Conservation (phyloP, 2,329 filamentous ascomycete species). For the Ceratocystis ficicola region DNA sequence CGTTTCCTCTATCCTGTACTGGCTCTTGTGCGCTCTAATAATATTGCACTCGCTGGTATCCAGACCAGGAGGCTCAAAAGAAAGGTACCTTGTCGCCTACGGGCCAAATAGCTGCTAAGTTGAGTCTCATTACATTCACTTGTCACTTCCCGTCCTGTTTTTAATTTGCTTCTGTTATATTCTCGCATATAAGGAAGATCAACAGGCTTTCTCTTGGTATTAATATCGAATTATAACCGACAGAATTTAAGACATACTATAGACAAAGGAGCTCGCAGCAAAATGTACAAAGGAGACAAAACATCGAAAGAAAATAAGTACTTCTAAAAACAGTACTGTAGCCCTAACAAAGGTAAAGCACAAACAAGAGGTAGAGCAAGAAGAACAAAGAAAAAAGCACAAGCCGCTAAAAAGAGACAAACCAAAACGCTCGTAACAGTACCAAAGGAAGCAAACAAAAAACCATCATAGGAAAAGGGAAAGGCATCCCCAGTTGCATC, state of each 20-base stretch:
- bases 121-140: neutral
- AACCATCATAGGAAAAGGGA: neutral
- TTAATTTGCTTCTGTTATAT: neutral
- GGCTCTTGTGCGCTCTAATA: neutral
- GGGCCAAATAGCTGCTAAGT: neutral
- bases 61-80: too few relatives aligned
- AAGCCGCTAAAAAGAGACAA: constrained; percentile 3
- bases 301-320: constrained; percentile 7
- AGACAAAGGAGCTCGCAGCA: neutral
- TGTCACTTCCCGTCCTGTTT: neutral
- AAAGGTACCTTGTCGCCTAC: too few relatives aligned
- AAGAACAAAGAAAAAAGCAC: neutral
- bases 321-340: constrained; percentile 10
- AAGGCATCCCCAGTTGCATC: neutral
- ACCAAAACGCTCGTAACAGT: neutral
- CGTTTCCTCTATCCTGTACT: neutral
- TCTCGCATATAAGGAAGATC: neutral
- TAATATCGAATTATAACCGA: constrained; percentile 1
- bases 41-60: neutral
- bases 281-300: constrained; percentile 1
- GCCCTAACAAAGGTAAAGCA: constrained; percentile 6
- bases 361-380: neutral
- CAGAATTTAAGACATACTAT: neutral
- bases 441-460: neutral
- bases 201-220: neutral